Conservation (phyloP, 202 grass and related monocot genomes). For the Bolboschoenoplectus hybrid region DNA sequence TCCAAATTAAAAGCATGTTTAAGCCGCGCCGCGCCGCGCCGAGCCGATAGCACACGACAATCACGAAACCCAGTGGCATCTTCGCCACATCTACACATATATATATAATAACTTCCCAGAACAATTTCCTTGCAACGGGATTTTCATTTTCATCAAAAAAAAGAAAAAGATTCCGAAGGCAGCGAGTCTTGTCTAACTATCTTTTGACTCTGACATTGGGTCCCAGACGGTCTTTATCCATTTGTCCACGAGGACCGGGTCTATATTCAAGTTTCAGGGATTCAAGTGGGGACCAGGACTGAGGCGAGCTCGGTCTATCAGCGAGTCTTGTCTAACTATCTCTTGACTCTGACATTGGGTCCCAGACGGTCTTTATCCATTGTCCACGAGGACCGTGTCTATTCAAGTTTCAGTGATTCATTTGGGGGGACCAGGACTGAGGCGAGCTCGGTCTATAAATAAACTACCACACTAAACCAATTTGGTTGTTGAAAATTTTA, state of each 20-base stretch:
- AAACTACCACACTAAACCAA: slow-evolving; percentile 3
- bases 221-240: neutral
- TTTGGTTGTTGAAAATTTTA: slow-evolving; percentile 24
- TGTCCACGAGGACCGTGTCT: neutral
- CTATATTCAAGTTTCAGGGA: neutral
- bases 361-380: neutral
- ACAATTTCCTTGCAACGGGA: neutral
- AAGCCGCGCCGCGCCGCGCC: neutral
- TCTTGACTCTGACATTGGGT: neutral
- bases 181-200: neutral
- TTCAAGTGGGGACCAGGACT: too few relatives aligned
- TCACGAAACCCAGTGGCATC: slow-evolving; percentile 11
- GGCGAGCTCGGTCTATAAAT: slow-evolving; percentile 34
- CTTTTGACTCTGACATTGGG: neutral
- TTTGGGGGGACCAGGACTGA: slow-evolving; percentile 13
- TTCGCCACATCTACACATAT: neutral
- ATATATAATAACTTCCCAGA: neutral
- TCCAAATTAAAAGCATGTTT: neutral
- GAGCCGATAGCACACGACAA: neutral
- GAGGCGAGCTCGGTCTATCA: too few relatives aligned
- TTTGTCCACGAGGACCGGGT: neutral
- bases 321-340: neutral
- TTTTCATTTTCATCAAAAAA: neutral
- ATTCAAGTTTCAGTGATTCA: neutral
- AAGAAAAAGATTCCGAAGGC: neutral